Evolutionary conservation across 768 basidiomycete genomes (phyloP), one percentile per base, ranked within the genome.

Genomic region (Paxillus involutus): DNA sequence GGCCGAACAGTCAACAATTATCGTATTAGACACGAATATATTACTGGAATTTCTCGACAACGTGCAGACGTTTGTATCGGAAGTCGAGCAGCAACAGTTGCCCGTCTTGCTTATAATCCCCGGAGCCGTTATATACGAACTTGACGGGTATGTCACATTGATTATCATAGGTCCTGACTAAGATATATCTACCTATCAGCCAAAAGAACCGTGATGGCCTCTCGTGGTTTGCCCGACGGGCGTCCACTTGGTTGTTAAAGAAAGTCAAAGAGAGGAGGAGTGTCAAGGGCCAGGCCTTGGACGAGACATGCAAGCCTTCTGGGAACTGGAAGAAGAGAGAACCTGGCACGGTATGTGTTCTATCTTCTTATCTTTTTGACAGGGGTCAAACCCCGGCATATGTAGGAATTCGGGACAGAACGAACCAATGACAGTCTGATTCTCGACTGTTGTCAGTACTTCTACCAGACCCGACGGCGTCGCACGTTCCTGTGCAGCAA

Each of bases 21-120:
- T 92, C 47, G 80, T 93, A 14, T 65, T 91, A 32, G 91, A 94
- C 63, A 93, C 91, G 29, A 94, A 93, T 60, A 80, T 92, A 56
- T 73, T 94, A 26, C 69, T 90, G 60, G 82, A 84, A 63, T 76
- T 84, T 56, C 79, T 91, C 55, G 82, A 84, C 50, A 76, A 81
- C 37, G 68, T 92, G 55, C 76, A 81, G 55, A 77, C 79, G 44
- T 88, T 92, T 62, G 81, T 86, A 41, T 73, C 77, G 11, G 85
- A 88, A 64, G 73, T 84, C 35, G 84, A 85, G 62, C 71, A 66
- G 24, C 65, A 71, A 19, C 56, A 55, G 7, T 63, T 82, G n/a
- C 79, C 82, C n/a, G 72, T 87, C 41, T 55, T 81, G 47, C 70
- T 91, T 26, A 73, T 92, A 57, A 79, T 92, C 47, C 91, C 91